Evolutionary conservation across 257 asterid species (phyloP).

Genomic region (Solanum appendiculatum): DNA sequence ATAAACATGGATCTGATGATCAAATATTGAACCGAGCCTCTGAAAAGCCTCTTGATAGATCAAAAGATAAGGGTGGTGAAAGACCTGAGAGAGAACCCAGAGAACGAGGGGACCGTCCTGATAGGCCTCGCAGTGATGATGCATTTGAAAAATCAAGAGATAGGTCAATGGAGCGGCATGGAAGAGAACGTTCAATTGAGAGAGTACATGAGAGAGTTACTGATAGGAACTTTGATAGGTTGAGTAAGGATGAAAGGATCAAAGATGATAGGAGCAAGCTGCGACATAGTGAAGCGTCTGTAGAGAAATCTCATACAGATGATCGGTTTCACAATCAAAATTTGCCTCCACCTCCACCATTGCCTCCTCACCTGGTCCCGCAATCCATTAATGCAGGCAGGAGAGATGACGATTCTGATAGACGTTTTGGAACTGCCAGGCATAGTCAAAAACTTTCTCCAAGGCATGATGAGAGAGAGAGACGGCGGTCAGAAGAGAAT

Average conservation of each 20-base stretch:
- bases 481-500: constrained; percentile 87
- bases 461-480: constrained; percentile 87
- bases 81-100: constrained; percentile 77
- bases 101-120: constrained; percentile 70
- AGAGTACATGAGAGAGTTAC: constrained; percentile 61
- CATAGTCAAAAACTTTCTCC: constrained; percentile 89
- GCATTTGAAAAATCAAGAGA: constrained; percentile 64
- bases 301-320: constrained; percentile 60
- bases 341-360: constrained; percentile 98
- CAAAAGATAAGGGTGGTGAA: constrained; percentile 73
- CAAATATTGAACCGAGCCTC: constrained; percentile 34
- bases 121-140: constrained; percentile 78
- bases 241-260: constrained; percentile 63
- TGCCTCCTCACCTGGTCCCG: constrained; percentile 84
- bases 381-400: constrained; percentile 64
- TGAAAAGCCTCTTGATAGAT: constrained; percentile 59
- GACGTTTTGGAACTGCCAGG: constrained; percentile 74
- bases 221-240: constrained; percentile 74
- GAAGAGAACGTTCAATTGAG: constrained; percentile 90
- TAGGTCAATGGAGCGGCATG: constrained; percentile 76
- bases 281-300: constrained; percentile 44
- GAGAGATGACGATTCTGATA: constrained; percentile 87
- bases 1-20: constrained; percentile 56
- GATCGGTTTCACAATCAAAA: constrained; percentile 74
- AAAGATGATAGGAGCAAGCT: constrained; percentile 74